Evolutionary conservation across 1,139 yeast species (phyloP).

Genomic region (Kodamaea anthophila): DNA sequence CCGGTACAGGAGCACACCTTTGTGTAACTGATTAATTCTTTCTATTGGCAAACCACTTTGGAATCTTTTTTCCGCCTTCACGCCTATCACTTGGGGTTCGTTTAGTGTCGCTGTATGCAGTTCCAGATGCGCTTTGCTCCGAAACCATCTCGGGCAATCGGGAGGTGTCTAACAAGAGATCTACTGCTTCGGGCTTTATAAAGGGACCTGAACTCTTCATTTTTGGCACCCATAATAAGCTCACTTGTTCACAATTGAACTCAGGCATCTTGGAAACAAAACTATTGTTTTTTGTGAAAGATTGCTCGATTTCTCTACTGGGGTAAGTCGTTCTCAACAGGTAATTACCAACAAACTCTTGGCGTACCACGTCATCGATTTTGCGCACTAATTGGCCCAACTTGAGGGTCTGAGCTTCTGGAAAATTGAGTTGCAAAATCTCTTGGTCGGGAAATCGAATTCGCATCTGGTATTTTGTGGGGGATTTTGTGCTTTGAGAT

Average conservation of each 20-base stretch:
- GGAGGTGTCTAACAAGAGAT: conserved; percentile 16
- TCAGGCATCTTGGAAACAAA: conserved; percentile 29
- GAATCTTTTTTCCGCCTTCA: conserved; percentile 15
- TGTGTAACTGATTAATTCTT: conserved; percentile 1
- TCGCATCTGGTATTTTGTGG: conserved; percentile 30
- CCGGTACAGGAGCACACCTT: conserved; percentile 3
- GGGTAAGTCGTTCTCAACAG: conserved; percentile 34
- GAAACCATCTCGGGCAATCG: conserved; percentile 39
- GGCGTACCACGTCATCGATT: conserved; percentile 31
- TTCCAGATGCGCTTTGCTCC: conserved; percentile 26
- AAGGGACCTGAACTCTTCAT: conserved; percentile 18
- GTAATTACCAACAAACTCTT: conserved; percentile 30
- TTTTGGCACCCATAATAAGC: conserved; percentile 32
- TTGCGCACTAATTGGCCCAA: conserved; percentile 38
- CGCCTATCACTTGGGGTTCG: no score
- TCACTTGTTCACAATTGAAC: conserved; percentile 26
- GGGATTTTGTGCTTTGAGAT: no score
- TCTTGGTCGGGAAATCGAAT: conserved; percentile 50
- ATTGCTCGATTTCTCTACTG: conserved; percentile 32
- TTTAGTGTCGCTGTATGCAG: no score
- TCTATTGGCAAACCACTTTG: conserved; percentile 17
- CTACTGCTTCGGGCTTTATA: conserved; percentile 15
- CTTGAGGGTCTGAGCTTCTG: conserved; percentile 27
- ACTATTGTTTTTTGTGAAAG: conserved; percentile 27
- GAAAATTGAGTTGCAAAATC: conserved; percentile 42